These are phyloP conservation scores for Ogataea saltuana DNA, from an alignment of 805 yeast genomes.

Conservation along the genomic window DNA sequence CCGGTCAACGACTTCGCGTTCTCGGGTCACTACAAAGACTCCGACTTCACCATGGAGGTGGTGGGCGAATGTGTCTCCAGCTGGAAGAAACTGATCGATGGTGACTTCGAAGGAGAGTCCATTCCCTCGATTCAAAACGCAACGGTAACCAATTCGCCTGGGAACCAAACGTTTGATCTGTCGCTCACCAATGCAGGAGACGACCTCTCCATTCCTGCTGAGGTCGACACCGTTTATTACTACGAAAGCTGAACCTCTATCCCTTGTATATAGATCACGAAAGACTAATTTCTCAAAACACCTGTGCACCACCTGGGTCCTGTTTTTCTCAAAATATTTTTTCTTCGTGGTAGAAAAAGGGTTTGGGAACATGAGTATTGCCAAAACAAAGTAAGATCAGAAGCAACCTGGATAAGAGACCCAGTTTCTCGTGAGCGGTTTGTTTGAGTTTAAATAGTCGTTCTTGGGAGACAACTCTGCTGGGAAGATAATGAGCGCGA, in stretches of 20 bases:
- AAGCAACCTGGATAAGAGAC: no score
- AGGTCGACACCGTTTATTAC: slow-evolving; percentile 30
- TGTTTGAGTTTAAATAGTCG: no score
- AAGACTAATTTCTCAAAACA: no score
- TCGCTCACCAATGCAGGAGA: slow-evolving; percentile 25
- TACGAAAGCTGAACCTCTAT: slow-evolving; percentile 33
- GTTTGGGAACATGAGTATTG: no score
- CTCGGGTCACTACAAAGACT: slow-evolving; percentile 63
- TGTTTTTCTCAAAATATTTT: no score
- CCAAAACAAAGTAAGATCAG: no score
- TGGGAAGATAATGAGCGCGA: slow-evolving; percentile 5
- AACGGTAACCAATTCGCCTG: slow-evolving; percentile 35
- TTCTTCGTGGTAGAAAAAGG: no score
- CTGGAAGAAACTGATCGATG: slow-evolving; percentile 61
- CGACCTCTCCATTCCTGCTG: slow-evolving; percentile 42
- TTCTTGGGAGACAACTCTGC: no score
- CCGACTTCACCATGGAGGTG: slow-evolving; percentile 57
- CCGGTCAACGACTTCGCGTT: slow-evolving; percentile 74
- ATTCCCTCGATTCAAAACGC: slow-evolving; percentile 41
- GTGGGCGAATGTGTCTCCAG: slow-evolving; percentile 65
- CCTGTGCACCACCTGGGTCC: no score
- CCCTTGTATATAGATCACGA: no score
- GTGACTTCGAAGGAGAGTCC: slow-evolving; percentile 38
- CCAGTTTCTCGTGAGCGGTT: no score
- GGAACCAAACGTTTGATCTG: slow-evolving; percentile 28